Base-by-base conservation (phyloP, 371 early-diverging fungal species). In the Lichtheimia hyalospora region DNA sequence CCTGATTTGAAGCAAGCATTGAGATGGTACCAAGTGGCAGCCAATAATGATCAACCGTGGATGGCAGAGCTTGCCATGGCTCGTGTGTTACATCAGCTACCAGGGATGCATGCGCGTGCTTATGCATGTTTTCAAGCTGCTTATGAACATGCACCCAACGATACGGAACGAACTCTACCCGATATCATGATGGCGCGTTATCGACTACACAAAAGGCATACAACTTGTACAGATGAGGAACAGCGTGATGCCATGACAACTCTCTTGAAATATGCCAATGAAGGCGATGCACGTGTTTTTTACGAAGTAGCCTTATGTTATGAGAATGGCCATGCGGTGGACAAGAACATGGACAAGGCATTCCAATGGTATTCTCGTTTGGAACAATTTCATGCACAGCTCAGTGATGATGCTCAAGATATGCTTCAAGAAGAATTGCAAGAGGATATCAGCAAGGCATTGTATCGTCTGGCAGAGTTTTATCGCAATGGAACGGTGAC, bases 241-340 rank as follows among this genome's bases (percentile, higher is more conserved):
- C 74, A 67, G 6, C n/a, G 12, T 5, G n/a, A n/a, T 0, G 70
- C 67, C 1, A 27, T n/a, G 49, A 52, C 6, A 46, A 65, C 3
- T 53, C 72, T 13, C 40, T 74, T n/a, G 52, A 23, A 13, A 59
- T 77, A 49, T 55, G 56, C 56, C 7, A 41, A 43, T 14, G 25
- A n/a, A 16, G 56, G 56, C 7, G 20, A 55, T 6, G 18, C 56
- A 15, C 56, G 56, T 18, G 56, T 43, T 0, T 89, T 86, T 60
- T 90, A 86, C 74, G 75, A 83, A 51, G 69, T 93, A 6, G 93
- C 88, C 27, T 81, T 79, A 64, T 86, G 88, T 67, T 89, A 88
- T 66, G 87, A 88, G 57, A 81, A 85, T 54, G 95, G 93, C 13
- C 71, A 79, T 21, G 92, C 87, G 20, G 78, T 76, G 8, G 54